Evolutionary conservation across 2,329 filamentous ascomycete genomes (phyloP), one percentile per base, ranked within the genome.

Genomic region (Escovopsis sp.): DNA sequence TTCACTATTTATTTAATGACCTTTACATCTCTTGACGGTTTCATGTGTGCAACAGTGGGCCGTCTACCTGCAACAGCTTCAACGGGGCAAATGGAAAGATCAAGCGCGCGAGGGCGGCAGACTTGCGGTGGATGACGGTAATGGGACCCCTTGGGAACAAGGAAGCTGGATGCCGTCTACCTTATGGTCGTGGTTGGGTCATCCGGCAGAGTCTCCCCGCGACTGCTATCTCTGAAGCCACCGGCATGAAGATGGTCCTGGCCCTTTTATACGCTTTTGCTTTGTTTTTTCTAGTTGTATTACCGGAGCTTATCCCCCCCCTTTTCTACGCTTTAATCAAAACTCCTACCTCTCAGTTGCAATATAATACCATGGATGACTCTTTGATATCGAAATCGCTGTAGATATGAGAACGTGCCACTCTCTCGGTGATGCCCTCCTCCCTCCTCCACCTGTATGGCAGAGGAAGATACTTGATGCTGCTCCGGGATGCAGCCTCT

Each of bases 271-370:
- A 53, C 53, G 49, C 51, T 54, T 57, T 58, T 56, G 53, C 54
- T 50, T 56, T 60, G 54, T 58, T 50, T 55, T 59, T 59, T 45
- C 54, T 55, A 61, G 58, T 61, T 54, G 56, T 55, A 57, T 52
- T 54, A 53, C 51, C 48, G 55, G 52, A 60, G 52, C 52, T 56
- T 50, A 57, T 55, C 55, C 55, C 59, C 55, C 54, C 49, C 55
- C 60, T 58, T 59, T 56, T 50, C 56, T 53, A 62, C 51, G 54
- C 53, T 60, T 62, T 59, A 63, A 63, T 63, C 53, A 55, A 53
- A 55, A 49, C 54, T 55, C 53, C 54, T 55, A 56, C 51, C 54
- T 55, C 55, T 48, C 47, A 47, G 51, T 55, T 43, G 52, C 49
- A 53, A 52, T 55, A 53, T 51, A 47, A 41, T 44, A 33, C 32